These are phyloP conservation scores for Stemphylium vesicarium DNA, from an alignment of 2,329 filamentous ascomycete species.

Conservation along the genomic window DNA sequence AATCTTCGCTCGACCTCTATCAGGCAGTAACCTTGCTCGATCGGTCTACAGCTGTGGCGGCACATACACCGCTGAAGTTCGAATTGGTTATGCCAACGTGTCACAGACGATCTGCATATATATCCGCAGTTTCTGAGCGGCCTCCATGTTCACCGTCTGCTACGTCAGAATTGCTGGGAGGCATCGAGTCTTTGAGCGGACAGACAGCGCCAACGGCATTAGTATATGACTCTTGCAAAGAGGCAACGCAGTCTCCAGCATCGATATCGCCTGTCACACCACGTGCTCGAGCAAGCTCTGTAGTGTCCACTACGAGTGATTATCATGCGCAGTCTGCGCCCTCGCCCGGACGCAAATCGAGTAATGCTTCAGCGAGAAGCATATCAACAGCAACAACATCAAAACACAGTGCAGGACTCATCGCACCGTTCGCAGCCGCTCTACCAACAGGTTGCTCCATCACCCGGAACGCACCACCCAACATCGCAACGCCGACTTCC, in stretches of 20 bases:
- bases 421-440: constrained; percentile 23
- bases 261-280: background rate
- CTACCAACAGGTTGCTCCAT: constrained; percentile 32
- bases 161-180: constrained; percentile 13
- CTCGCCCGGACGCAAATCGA: constrained; percentile 23
- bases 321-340: constrained; percentile 10
- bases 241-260: background rate
- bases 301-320: constrained; percentile 15
- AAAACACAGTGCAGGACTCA: constrained; percentile 39
- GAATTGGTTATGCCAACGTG: background rate
- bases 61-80: background rate
- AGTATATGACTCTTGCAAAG: background rate
- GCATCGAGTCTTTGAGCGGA: constrained; percentile 3
- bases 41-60: constrained; percentile 1
- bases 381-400: constrained; percentile 38
- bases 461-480: constrained; percentile 26
- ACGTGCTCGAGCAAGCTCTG: constrained; percentile 23
- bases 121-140: constrained; percentile 29
- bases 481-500: constrained; percentile 19
- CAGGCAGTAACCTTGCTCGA: constrained; percentile 18
- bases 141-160: constrained; percentile 32
- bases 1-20: constrained; percentile 31
- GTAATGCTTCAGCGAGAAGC: constrained; percentile 25
- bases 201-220: background rate
- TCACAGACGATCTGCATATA: constrained; percentile 21